phyloP scores from a whole-genome alignment of 805 yeast species.

The Candida palmyrensis region DNA sequence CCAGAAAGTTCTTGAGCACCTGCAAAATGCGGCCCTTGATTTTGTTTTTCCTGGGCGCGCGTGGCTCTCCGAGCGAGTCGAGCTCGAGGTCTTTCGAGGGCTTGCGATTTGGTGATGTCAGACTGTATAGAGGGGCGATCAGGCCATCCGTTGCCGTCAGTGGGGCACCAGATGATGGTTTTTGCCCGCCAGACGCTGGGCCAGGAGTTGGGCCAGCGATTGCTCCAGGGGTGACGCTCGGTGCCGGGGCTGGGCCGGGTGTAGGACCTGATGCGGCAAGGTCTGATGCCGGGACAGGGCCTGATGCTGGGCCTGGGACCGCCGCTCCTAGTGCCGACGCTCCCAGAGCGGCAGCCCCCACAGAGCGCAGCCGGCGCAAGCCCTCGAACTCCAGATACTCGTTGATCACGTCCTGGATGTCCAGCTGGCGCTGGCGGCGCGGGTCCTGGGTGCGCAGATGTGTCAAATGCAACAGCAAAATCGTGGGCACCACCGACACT shows the following conservation, averaged over 20 bases:
- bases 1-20: slow-evolving; percentile 45
- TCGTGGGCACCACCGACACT: slow-evolving; percentile 5
- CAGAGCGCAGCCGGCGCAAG: slow-evolving; percentile 14
- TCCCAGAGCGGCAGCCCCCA: background rate
- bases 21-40: background rate
- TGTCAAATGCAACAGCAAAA: background rate
- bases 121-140: too few relatives aligned
- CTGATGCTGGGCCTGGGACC: background rate
- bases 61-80: background rate
- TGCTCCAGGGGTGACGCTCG: slow-evolving; percentile 7
- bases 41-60: background rate
- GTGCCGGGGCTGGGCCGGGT: too few relatives aligned
- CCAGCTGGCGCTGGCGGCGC: slow-evolving; percentile 24
- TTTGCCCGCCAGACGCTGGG: too few relatives aligned
- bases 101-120: too few relatives aligned
- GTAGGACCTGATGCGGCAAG: slow-evolving; percentile 15
- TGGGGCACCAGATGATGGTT: too few relatives aligned
- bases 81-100: background rate
- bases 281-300: slow-evolving; percentile 18
- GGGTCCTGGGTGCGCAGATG: slow-evolving; percentile 9
- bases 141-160: too few relatives aligned
- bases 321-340: background rate
- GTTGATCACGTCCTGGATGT: slow-evolving; percentile 34
- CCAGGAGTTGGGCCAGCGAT: too few relatives aligned
- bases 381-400: slow-evolving; percentile 45